Evolutionary conservation across 2,329 filamentous ascomycete species (phyloP).

Genomic region (Fusarium vanettenii): DNA sequence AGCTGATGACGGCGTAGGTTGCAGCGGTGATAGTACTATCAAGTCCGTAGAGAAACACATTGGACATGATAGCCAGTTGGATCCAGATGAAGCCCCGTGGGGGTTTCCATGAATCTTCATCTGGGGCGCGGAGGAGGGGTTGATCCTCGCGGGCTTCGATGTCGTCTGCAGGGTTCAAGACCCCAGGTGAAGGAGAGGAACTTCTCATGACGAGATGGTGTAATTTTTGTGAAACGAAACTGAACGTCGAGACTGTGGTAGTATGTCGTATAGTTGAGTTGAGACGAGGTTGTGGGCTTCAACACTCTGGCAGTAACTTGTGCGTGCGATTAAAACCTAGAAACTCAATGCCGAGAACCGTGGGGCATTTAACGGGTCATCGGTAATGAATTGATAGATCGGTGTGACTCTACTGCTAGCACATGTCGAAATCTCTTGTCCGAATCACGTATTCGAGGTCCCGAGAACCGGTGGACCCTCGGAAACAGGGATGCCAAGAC

Average conservation of each 20-base stretch:
- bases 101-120: conserved; percentile 55
- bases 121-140: conserved; percentile 35
- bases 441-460: conserved; percentile 28
- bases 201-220: neutral
- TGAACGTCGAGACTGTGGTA: neutral
- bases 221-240: neutral
- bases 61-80: conserved; percentile 71
- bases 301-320: neutral
- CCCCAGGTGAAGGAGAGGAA: neutral
- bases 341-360: neutral
- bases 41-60: conserved; percentile 75
- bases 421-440: conserved; percentile 31
- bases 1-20: conserved; percentile 79
- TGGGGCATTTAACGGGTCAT: conserved; percentile 14
- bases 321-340: neutral
- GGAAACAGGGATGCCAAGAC: neutral
- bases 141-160: conserved; percentile 31
- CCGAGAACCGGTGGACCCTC: conserved; percentile 15
- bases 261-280: neutral
- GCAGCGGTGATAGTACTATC: conserved; percentile 80
- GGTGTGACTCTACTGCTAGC: conserved; percentile 4
- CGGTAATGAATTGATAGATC: conserved; percentile 13
- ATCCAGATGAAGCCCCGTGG: conserved; percentile 68
- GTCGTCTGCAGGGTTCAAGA: conserved; percentile 1
- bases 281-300: neutral